Conservation (phyloP, 345 rosid genomes). For the Streptanthus diversifolius region DNA sequence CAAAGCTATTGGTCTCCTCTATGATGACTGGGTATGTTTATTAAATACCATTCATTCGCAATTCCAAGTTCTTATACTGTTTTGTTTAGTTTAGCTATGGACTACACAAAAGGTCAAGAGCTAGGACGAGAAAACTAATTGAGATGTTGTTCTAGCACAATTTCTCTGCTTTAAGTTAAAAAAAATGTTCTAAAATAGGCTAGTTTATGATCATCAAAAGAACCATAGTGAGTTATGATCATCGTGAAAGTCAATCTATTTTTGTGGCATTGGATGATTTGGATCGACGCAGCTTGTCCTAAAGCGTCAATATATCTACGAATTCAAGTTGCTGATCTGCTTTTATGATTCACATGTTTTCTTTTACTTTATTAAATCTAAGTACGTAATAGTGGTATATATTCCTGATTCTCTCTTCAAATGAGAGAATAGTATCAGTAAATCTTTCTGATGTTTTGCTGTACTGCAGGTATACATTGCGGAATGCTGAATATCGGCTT, state of each 20-base stretch:
- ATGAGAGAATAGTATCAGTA: background rate
- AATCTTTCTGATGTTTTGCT: conserved; percentile 13
- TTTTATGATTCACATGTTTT: background rate
- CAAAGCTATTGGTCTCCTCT: conserved; percentile 80
- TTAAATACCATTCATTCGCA: too few relatives aligned
- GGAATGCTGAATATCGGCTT: conserved; percentile 93
- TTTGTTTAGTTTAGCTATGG: background rate
- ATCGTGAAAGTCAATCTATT: background rate
- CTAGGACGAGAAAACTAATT: too few relatives aligned
- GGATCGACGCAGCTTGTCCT: too few relatives aligned
- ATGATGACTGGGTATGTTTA: conserved; percentile 99
- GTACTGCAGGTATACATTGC: conserved; percentile 65
- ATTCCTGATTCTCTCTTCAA: background rate
- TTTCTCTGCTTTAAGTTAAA: background rate
- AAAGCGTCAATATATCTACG: too few relatives aligned
- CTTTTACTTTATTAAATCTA: background rate
- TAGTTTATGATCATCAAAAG: too few relatives aligned
- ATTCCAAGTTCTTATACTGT: background rate
- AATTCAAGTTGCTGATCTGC: too few relatives aligned
- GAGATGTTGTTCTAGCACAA: background rate
- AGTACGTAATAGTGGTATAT: background rate
- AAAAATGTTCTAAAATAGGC: too few relatives aligned
- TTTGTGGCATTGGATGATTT: background rate
- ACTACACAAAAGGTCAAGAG: too few relatives aligned
- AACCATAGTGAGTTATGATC: background rate